These are phyloP conservation scores for Petrea volubilis DNA, from an alignment of 257 asterid genomes.

Conservation along the genomic window DNA sequence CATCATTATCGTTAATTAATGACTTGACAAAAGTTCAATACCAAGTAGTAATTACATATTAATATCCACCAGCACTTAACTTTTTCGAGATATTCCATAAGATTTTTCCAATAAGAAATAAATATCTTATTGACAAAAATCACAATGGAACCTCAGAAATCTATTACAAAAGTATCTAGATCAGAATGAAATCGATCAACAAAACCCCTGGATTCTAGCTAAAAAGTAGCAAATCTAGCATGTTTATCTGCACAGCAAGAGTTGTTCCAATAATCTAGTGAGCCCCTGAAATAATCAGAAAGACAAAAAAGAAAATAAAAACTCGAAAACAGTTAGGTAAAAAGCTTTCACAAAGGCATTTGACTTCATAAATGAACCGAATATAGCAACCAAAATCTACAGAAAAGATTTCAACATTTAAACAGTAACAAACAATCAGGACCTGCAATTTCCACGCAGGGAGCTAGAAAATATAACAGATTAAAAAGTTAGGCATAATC, in stretches of 20 bases:
- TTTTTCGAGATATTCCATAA: too few species aligned
- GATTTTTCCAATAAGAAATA: too few species aligned
- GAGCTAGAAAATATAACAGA: background rate
- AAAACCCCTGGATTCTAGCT: background rate
- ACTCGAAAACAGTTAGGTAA: background rate
- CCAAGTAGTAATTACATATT: too few species aligned
- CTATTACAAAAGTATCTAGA: background rate
- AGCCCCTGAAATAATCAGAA: background rate
- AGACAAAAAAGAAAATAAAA: background rate
- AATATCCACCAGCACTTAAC: too few species aligned
- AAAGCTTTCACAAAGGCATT: background rate
- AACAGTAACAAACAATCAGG: background rate
- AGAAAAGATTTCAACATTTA: background rate
- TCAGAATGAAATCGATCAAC: conserved; percentile 14
- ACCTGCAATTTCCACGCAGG: conserved; percentile 15
- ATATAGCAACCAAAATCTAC: conserved; percentile 40
- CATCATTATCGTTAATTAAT: too few species aligned
- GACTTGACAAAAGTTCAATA: too few species aligned
- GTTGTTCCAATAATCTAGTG: background rate
- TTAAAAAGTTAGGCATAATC: background rate
- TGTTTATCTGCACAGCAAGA: conserved; percentile 4
- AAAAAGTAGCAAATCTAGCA: conserved; percentile 8
- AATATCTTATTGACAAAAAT: too few species aligned
- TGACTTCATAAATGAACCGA: conserved; percentile 33
- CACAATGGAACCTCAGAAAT: too few species aligned